Conservation (phyloP, 495 filamentous ascomycete species). For the Neurospora intermedia region DNA sequence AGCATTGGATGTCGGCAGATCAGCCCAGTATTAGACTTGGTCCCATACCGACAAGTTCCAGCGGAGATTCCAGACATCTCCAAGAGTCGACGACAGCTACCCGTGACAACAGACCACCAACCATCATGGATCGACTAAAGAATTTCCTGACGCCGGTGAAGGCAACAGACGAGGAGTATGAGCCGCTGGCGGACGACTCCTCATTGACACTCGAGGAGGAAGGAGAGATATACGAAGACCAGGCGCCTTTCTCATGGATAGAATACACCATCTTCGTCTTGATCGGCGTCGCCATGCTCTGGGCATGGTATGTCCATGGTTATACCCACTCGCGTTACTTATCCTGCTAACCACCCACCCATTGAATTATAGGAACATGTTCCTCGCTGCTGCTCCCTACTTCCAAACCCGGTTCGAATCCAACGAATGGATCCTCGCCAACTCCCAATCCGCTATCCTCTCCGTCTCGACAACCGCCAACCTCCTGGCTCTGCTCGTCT, state of each 20-base stretch:
- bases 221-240: slow-evolving; percentile 22
- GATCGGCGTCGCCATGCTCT: slow-evolving; percentile 89
- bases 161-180: slow-evolving; percentile 42
- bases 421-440: slow-evolving; percentile 55
- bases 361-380: slow-evolving; percentile 72
- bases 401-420: slow-evolving; percentile 74
- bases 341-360: not conserved
- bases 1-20: not conserved
- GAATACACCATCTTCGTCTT: slow-evolving; percentile 79
- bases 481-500: slow-evolving; percentile 55
- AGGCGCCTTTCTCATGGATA: slow-evolving; percentile 55
- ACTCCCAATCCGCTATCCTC: slow-evolving; percentile 82
- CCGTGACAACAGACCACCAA: not conserved
- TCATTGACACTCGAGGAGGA: slow-evolving; percentile 19
- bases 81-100: not conserved
- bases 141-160: slow-evolving; percentile 17
- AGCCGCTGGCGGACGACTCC: slow-evolving; percentile 39
- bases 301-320: slow-evolving; percentile 73
- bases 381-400: slow-evolving; percentile 88
- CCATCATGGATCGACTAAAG: slow-evolving; percentile 21
- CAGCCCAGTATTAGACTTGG: not conserved
- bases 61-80: not conserved
- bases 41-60: not conserved
- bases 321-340: not conserved
- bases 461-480: slow-evolving; percentile 80